Evolutionary conservation across 148 eudicot species (phyloP), one percentile per base, ranked within the genome.

Genomic region (Rhododendron henanense): DNA sequence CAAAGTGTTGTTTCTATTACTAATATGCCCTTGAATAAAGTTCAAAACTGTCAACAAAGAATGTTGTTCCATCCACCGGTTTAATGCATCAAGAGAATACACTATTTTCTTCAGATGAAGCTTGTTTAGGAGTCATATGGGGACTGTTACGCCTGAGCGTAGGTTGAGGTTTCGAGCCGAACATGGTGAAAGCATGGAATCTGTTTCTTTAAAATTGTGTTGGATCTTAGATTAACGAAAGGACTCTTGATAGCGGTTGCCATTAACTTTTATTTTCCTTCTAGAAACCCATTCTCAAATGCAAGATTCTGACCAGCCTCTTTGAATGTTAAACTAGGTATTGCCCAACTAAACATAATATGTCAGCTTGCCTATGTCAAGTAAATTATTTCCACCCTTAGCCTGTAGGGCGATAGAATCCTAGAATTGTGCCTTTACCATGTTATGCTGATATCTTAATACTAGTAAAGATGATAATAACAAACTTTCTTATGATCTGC

Each of bases 401-500:
- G 8, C 45, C 67, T n/a, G 13, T 14, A 14, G 63, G 51, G 83
- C 16, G 3, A 47, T 51, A 28, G 83, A 80, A 51, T 50, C 25
- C 69, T 53, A 81, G 44, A 50, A 18, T 21, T 28, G 18, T 81
- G 25, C 33, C 21, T 48, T 83, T 65, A 11, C 10, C 1, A 67
- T 47, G 67, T 15, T 45, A n/a, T 63, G 13, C 53, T 10, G 28
- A 73, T 28, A 28, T 15, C 47, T 67, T 77, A 23, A 78, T 33
- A 33, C 35, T n/a, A 15, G 48, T 25, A 21, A 6, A 3, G 37
- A 63, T 39, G 63, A 16, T 48, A 5, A 31, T 76, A 45, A 51
- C 8, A n/a, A 84, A 33, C 3, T 73, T 3, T 67, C 41, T 10
- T 65, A 31, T 73, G 48, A 78, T 71, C 59, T 87, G 85, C 94